Evolutionary conservation across 108 stramenopile species (phyloP).

Genomic region (Poteriospumella lacustris): DNA sequence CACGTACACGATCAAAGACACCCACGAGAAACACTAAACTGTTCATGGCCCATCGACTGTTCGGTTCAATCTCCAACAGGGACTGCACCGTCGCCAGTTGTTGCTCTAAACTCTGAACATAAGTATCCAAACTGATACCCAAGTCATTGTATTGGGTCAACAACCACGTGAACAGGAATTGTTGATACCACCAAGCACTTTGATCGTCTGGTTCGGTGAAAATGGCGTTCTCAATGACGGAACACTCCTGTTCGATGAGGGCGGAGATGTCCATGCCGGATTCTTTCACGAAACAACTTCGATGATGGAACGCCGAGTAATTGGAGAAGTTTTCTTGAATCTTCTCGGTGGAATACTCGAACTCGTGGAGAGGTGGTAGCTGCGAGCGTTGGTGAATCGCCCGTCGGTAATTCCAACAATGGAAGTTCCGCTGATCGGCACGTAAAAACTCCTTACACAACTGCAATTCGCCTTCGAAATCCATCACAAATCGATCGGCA

Average conservation of each 20-base stretch:
- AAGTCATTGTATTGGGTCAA: too few relatives aligned
- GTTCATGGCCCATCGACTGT: background rate
- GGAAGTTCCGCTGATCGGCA: conserved; percentile 92
- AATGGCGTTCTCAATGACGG: conserved; percentile 59
- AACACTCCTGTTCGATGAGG: background rate
- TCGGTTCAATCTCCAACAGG: conserved; percentile 9
- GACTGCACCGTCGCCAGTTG: background rate
- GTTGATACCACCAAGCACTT: conserved; percentile 92
- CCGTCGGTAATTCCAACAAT: conserved; percentile 95
- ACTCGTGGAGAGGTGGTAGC: conserved; percentile 48
- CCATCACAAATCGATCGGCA: conserved; percentile 48
- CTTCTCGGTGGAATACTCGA: conserved; percentile 76
- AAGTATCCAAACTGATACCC: background rate
- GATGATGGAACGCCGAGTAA: conserved; percentile 93
- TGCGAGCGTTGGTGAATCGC: conserved; percentile 54
- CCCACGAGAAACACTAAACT: background rate
- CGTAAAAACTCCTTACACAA: conserved; percentile 72
- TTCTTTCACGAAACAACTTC: conserved; percentile 48
- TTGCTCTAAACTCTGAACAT: background rate
- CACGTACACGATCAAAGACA: too few relatives aligned
- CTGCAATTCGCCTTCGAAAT: conserved; percentile 56
- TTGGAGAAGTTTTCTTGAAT: conserved; percentile 90
- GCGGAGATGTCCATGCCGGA: background rate
- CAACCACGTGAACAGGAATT: conserved; percentile 52
- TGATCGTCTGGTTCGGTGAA: conserved; percentile 98